These are phyloP conservation scores for Datura wrightii DNA, from an alignment of 257 asterid species.

Conservation along the genomic window DNA sequence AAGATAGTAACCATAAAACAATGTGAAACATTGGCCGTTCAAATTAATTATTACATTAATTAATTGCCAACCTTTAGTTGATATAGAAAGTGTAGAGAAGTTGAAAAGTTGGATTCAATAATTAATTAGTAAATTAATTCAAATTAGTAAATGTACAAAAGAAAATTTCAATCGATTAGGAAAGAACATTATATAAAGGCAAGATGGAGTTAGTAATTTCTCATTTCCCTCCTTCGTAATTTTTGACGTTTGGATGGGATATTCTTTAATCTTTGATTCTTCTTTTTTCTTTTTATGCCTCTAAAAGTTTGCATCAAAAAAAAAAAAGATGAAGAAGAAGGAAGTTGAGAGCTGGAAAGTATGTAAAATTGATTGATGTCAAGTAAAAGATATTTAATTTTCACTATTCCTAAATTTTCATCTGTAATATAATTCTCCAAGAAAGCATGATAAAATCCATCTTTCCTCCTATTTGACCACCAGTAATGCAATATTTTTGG, in stretches of 20 bases:
- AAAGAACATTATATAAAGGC: background rate
- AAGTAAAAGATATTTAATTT: background rate
- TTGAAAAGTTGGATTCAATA: background rate
- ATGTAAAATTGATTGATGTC: background rate
- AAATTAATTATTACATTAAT: background rate
- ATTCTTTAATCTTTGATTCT: no score
- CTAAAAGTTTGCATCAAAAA: background rate
- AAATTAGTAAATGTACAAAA: background rate
- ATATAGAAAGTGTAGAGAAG: background rate
- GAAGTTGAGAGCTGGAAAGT: no score
- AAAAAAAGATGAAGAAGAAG: no score
- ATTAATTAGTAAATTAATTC: background rate
- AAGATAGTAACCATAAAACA: background rate
- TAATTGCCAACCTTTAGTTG: background rate
- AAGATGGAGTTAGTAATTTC: background rate
- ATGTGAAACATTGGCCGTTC: background rate
- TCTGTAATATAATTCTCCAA: background rate
- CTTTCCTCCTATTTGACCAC: background rate
- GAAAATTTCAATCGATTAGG: background rate
- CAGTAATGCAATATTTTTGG: background rate
- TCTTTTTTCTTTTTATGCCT: no score
- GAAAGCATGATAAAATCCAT: background rate
- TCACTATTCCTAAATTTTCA: background rate
- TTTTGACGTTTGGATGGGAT: background rate
- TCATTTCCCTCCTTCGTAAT: background rate